Evolutionary conservation across 179 eudicot species (phyloP).

Genomic region (Spinacia oleracea): DNA sequence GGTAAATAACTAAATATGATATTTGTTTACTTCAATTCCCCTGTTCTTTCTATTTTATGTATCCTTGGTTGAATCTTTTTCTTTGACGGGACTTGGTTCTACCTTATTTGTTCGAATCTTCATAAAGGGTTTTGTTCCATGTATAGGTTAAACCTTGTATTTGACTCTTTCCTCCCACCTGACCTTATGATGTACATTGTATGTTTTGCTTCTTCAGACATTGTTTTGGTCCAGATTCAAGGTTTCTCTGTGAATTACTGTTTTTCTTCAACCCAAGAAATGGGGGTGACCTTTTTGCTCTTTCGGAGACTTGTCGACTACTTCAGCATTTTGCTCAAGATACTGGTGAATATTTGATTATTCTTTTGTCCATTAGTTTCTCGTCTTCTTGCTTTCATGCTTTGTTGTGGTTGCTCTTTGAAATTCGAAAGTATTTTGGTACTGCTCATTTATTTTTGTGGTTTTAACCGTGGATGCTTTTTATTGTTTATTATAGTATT

Average conservation of each 20-base stretch:
- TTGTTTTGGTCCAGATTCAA: slow-evolving; percentile 77
- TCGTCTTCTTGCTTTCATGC: slow-evolving; percentile 2
- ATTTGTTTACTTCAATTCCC: neutral
- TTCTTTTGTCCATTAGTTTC: neutral
- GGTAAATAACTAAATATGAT: slow-evolving; percentile 52
- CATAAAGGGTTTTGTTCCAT: neutral
- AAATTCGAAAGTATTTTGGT: neutral
- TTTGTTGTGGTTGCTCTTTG: neutral
- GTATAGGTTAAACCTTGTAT: neutral
- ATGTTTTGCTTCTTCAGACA: slow-evolving; percentile 50
- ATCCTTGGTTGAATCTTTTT: slow-evolving; percentile 12
- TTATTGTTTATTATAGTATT: neutral
- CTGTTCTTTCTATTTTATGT: neutral
- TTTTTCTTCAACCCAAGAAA: slow-evolving; percentile 75
- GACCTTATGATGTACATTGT: neutral
- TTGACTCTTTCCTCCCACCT: neutral
- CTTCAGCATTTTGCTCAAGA: slow-evolving; percentile 61
- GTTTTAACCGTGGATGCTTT: neutral
- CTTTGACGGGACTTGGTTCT: neutral
- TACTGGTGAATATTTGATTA: slow-evolving; percentile 42
- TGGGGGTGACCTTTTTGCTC: slow-evolving; percentile 57
- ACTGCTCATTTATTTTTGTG: neutral
- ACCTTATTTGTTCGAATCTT: neutral
- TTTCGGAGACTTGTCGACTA: slow-evolving; percentile 73
- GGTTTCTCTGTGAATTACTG: slow-evolving; percentile 70